Evolutionary conservation across 2,329 filamentous ascomycete genomes (phyloP).

Genomic region (Talaromyces verruculosus): DNA sequence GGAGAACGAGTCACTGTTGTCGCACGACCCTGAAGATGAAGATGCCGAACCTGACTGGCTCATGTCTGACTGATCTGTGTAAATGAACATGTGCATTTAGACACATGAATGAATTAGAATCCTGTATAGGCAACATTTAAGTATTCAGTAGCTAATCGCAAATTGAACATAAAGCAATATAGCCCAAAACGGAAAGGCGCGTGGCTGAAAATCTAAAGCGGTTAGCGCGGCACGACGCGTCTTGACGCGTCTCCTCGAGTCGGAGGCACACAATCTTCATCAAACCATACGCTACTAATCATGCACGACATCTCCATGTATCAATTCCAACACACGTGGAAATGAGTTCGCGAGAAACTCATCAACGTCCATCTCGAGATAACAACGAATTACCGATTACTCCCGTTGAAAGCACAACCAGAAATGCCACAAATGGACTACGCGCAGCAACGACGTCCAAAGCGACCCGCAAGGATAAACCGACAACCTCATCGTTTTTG

Average conservation of each 20-base stretch:
- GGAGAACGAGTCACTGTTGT: constrained; percentile 55
- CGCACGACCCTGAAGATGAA: constrained; percentile 65
- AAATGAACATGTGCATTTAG: neutral
- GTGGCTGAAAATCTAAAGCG: neutral
- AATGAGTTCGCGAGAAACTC: constrained; percentile 13
- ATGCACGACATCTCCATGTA: neutral
- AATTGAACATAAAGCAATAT: constrained; percentile 11
- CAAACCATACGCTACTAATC: neutral
- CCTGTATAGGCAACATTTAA: neutral
- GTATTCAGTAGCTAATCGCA: neutral
- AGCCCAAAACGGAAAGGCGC: constrained; percentile 9
- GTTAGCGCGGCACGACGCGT: constrained; percentile 7
- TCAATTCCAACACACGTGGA: neutral
- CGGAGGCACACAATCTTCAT: neutral
- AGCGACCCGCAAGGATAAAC: constrained; percentile 9
- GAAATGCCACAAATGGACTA: constrained; percentile 1
- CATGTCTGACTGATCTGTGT: constrained; percentile 35
- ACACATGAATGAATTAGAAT: neutral
- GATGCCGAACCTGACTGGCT: constrained; percentile 67
- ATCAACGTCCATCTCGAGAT: neutral
- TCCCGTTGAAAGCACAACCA: constrained; percentile 1
- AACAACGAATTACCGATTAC: constrained; percentile 12
- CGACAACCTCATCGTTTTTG: constrained; percentile 19
- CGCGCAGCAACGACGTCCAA: constrained; percentile 20
- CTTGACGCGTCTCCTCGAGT: constrained; percentile 12